Evolutionary conservation across 108 stramenopile species (phyloP).

Genomic region (Epipyxis sp.): DNA sequence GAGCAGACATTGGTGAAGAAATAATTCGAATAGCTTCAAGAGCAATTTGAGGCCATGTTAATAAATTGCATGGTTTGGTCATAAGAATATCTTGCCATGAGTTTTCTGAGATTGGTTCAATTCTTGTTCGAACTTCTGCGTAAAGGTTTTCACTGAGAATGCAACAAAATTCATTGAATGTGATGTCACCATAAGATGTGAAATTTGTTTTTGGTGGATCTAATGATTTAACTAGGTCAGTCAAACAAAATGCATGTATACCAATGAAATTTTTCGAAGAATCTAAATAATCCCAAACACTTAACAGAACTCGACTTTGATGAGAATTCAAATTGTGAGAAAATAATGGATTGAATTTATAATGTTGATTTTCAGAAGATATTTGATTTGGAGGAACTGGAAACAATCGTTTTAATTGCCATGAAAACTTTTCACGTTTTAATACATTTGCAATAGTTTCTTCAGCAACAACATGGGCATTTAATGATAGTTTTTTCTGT

Average conservation of each 20-base stretch:
- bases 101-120: background rate
- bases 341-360: background rate
- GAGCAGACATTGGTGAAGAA: background rate
- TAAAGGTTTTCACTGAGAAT: background rate
- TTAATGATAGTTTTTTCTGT: background rate
- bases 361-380: background rate
- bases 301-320: background rate
- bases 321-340: too few species aligned
- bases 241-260: background rate
- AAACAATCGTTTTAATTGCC: background rate
- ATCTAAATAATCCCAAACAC: constrained; percentile 10
- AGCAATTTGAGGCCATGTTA: constrained; percentile 14
- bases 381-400: background rate
- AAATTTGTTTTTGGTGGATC: background rate
- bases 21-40: background rate
- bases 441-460: background rate
- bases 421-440: background rate
- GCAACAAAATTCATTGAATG: constrained; percentile 18
- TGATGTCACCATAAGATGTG: background rate
- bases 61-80: background rate
- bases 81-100: background rate
- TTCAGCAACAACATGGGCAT: background rate
- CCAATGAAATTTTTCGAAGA: background rate
- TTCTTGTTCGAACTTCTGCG: background rate
- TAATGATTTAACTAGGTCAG: background rate